Percentiles rank a stretch among this genome's conserved stretches.
Conservation (phyloP, 805 yeast genomes). For the Cyberlindnera veronae region DNA sequence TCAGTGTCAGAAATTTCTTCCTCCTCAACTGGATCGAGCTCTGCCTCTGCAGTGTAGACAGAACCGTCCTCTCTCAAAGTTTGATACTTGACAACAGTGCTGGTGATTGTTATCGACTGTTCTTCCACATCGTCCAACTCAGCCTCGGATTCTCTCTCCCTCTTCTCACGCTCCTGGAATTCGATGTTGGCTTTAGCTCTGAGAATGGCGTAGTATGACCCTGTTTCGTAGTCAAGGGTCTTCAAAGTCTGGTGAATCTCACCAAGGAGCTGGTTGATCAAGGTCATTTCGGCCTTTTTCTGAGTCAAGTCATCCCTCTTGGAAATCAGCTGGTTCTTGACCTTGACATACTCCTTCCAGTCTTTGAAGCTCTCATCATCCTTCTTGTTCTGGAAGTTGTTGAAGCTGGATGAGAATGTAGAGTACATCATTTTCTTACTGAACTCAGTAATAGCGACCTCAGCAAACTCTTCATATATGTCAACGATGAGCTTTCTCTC, state of each 20-base stretch:
- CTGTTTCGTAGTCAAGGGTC: slow-evolving; percentile 54
- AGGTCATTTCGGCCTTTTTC: slow-evolving; percentile 30
- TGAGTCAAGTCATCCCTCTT: slow-evolving; percentile 51
- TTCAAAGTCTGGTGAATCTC: slow-evolving; percentile 40
- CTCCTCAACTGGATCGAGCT: slow-evolving; percentile 11
- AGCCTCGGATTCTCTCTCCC: slow-evolving; percentile 30
- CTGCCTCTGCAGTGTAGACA: slow-evolving; percentile 16
- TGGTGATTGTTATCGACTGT: slow-evolving; percentile 11
- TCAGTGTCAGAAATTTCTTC: slow-evolving; percentile 15
- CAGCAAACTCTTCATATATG: slow-evolving; percentile 71
- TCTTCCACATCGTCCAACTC: slow-evolving; percentile 8
- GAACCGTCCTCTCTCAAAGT: slow-evolving; percentile 19
- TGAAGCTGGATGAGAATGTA: slow-evolving; percentile 21
- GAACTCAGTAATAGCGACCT: slow-evolving; percentile 61
- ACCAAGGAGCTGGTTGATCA: slow-evolving; percentile 31
- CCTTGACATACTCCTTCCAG: slow-evolving; percentile 58
- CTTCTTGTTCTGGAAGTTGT: slow-evolving; percentile 20
- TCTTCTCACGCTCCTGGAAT: slow-evolving; percentile 51
- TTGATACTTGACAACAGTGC: slow-evolving; percentile 12
- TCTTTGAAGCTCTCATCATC: slow-evolving; percentile 42
- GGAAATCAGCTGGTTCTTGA: slow-evolving; percentile 51
- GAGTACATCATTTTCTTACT: slow-evolving; percentile 51
- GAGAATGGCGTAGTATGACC: slow-evolving; percentile 52
- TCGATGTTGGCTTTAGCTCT: slow-evolving; percentile 57
- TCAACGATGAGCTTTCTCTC: slow-evolving; percentile 51